Base-by-base conservation (phyloP, 768 basidiomycete species). In the Auricularia sp. region DNA sequence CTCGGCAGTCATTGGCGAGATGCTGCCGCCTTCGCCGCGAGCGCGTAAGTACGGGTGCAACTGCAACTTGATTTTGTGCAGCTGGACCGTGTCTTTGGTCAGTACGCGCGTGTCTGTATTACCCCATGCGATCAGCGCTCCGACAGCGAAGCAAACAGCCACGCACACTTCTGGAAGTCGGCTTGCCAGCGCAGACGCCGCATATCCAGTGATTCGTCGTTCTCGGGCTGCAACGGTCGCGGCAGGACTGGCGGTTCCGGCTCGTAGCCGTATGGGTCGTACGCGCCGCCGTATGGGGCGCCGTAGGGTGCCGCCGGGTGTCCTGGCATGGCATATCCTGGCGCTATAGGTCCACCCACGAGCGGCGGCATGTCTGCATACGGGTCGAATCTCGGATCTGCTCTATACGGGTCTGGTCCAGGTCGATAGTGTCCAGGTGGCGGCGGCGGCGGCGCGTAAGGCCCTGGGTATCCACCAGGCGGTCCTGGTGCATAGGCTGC, bases 1-100 rank as follows among this genome's bases (percentile, higher is more conserved):
- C 29, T 77, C 66, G 73, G 76, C 51, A 70, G 70, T 21, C 2
- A 85, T 84, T 0, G 74, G 70, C 16, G 90, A 76, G 33, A 90
- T 78, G 10, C 11, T 18, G n/a, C 29, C n/a, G 14, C 29, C 24
- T 6, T 59, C 29, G 24, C 24, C 7, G 24, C 24, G 29, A 4
- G 34, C 13, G 34, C 56, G 56, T 33, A 59, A 7, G 56, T 29
- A 59, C 34, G 56, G 56, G 34, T 59, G 56, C 56, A 59, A 29
- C 34, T 29, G 7, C 1, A 59, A 29, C 29, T 33, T 35, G 29
- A 59, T 29, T 7, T 24, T 14, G 29, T 59, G 56, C 34, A 59
- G 24, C 34, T 59, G 56, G 6, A 59, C 56, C 6, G 13, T 14
- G 6, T 59, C 24, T 10, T 18, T 29, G 34, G 5, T 24, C 11